A percentile compares a stretch with the other conserved stretches of the same genome.
These are phyloP conservation scores for Chenopodium album DNA, from an alignment of 148 eudicot species.

Conservation along the genomic window DNA sequence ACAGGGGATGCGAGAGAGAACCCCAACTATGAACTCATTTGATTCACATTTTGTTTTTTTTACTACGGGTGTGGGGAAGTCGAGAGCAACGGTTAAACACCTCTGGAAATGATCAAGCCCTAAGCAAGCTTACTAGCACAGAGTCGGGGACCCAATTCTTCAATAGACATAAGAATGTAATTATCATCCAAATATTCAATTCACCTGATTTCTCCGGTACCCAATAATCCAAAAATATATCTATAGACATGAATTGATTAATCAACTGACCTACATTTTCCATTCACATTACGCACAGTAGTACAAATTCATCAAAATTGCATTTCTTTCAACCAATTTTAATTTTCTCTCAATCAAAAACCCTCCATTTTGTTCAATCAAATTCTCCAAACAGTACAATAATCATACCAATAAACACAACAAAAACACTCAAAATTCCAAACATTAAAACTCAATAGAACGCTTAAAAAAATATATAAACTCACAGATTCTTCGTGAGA, in stretches of 20 bases:
- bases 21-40: too few species aligned
- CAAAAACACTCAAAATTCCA: background rate
- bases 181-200: background rate
- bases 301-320: background rate
- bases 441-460: background rate
- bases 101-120: background rate
- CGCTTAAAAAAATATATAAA: background rate
- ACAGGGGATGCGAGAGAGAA: too few species aligned
- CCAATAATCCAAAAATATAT: background rate
- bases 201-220: background rate
- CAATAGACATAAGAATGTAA: background rate
- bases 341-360: background rate
- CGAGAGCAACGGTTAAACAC: background rate
- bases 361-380: background rate
- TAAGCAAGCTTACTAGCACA: background rate
- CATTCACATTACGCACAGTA: background rate
- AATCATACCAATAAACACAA: background rate
- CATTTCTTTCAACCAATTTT: background rate
- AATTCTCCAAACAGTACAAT: background rate
- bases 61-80: too few species aligned
- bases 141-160: background rate
- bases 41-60: background rate
- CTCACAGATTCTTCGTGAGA: conserved; percentile 72
- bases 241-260: background rate
- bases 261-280: background rate